A percentile compares a stretch with the other conserved stretches of the same genome.
These are phyloP conservation scores for Zygotorulaspora danielsina DNA, from an alignment of 805 yeast species.

Conservation along the genomic window DNA sequence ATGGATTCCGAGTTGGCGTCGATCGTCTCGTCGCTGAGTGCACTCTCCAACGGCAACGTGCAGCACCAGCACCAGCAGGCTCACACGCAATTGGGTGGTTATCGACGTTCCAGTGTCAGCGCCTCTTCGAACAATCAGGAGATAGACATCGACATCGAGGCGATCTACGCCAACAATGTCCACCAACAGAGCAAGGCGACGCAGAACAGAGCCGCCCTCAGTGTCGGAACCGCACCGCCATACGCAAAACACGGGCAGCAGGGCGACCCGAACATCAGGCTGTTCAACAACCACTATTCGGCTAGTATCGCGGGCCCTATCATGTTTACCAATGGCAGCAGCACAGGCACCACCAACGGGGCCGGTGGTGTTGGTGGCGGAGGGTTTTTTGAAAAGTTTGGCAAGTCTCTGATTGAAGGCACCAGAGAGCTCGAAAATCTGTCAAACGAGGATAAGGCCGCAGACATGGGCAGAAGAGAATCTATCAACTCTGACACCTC, in stretches of 20 bases:
- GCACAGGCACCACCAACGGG: too few relatives aligned
- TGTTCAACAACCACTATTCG: conserved; percentile 19
- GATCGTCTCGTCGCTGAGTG: conserved; percentile 37
- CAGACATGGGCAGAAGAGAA: conserved; percentile 6
- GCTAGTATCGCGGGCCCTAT: conserved; percentile 27
- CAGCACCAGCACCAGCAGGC: conserved; percentile 11
- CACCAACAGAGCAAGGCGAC: conserved; percentile 6
- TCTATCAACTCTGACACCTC: conserved; percentile 7
- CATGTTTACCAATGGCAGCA: conserved; percentile 7
- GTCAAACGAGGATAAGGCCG: background rate
- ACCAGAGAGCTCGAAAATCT: conserved; percentile 32
- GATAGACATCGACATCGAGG: conserved; percentile 20
- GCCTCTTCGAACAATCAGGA: conserved; percentile 11
- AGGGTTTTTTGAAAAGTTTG: conserved; percentile 36
- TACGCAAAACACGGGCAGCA: conserved; percentile 8
- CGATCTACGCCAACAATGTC: conserved; percentile 18
- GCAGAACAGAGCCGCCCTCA: conserved; percentile 27
- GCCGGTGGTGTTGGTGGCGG: conserved; percentile 14
- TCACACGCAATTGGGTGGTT: conserved; percentile 29
- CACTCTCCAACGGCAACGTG: conserved; percentile 28
- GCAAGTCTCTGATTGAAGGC: conserved; percentile 35
- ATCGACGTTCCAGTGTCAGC: conserved; percentile 31
- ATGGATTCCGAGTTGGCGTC: conserved; percentile 36
- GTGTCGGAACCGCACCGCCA: conserved; percentile 34
- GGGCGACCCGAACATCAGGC: conserved; percentile 1